Percentiles rank a stretch among this genome's conserved stretches.
phyloP scores from a whole-genome alignment of 164 flowering plant species.

The Litsea cubeba region DNA sequence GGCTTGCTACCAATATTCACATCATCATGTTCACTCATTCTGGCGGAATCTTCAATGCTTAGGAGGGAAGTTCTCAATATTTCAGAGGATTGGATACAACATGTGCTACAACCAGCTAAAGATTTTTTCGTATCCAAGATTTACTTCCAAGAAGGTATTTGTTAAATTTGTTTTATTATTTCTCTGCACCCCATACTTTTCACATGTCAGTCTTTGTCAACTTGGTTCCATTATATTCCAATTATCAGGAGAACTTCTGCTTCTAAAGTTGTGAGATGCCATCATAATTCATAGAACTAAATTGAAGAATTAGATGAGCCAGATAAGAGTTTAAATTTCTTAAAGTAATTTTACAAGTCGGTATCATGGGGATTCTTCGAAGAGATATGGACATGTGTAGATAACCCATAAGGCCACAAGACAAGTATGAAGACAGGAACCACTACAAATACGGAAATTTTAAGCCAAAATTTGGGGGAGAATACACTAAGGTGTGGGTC shows the following conservation, averaged over 20 bases:
- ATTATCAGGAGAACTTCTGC: neutral
- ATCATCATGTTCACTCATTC: conserved; percentile 13
- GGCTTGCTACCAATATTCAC: conserved; percentile 27
- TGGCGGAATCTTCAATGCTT: conserved; percentile 26
- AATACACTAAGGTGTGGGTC: neutral
- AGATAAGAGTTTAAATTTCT: neutral
- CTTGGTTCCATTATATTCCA: neutral
- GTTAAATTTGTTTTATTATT: no score
- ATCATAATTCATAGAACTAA: neutral
- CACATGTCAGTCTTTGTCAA: neutral
- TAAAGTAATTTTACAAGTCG: neutral
- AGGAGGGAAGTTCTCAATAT: conserved; percentile 13
- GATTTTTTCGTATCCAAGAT: conserved; percentile 11
- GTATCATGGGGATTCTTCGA: neutral
- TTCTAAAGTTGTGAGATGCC: neutral
- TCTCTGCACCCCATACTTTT: neutral
- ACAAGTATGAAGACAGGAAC: neutral
- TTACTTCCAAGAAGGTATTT: conserved; percentile 26
- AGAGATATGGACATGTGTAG: no score
- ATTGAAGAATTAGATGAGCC: neutral
- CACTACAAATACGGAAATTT: neutral
- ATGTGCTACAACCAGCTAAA: conserved; percentile 2
- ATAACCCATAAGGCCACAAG: no score
- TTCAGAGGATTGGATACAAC: conserved; percentile 12
- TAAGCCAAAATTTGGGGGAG: neutral